phyloP scores from a whole-genome alignment of 2,329 filamentous ascomycete species.

The Ophiostoma piceae region DNA sequence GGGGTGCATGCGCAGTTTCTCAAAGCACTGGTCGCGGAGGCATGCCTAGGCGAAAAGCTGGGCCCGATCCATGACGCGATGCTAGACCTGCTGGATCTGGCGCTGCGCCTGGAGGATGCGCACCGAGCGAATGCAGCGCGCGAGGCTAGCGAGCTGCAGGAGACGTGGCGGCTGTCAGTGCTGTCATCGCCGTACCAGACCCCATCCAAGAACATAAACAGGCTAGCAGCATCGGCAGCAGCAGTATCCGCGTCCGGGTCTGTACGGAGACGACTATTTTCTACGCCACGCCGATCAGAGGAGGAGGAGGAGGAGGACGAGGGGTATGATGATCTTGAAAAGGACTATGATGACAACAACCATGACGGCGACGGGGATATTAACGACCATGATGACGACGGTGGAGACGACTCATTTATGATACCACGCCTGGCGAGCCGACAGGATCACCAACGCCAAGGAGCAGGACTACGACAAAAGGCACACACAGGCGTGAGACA shows the following conservation, averaged over 20 bases:
- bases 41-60: constrained; percentile 64
- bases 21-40: constrained; percentile 58
- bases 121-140: constrained; percentile 41
- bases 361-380: background rate
- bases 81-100: constrained; percentile 70
- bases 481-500: constrained; percentile 25
- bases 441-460: background rate
- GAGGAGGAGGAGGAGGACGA: background rate
- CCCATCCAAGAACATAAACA: constrained; percentile 17
- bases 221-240: constrained; percentile 21
- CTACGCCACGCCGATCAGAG: constrained; percentile 20
- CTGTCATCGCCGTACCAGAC: constrained; percentile 32
- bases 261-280: constrained; percentile 12
- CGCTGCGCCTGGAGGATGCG: constrained; percentile 61
- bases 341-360: constrained; percentile 13
- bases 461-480: background rate
- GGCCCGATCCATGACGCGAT: constrained; percentile 66
- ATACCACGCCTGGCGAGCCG: background rate
- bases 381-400: constrained; percentile 31
- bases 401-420: background rate
- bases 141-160: constrained; percentile 37
- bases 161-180: constrained; percentile 38
- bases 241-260: constrained; percentile 24
- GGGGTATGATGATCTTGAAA: constrained; percentile 26
- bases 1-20: constrained; percentile 60